These are phyloP conservation scores for Curvularia lunata DNA, from an alignment of 2,329 filamentous ascomycete species.

Conservation along the genomic window DNA sequence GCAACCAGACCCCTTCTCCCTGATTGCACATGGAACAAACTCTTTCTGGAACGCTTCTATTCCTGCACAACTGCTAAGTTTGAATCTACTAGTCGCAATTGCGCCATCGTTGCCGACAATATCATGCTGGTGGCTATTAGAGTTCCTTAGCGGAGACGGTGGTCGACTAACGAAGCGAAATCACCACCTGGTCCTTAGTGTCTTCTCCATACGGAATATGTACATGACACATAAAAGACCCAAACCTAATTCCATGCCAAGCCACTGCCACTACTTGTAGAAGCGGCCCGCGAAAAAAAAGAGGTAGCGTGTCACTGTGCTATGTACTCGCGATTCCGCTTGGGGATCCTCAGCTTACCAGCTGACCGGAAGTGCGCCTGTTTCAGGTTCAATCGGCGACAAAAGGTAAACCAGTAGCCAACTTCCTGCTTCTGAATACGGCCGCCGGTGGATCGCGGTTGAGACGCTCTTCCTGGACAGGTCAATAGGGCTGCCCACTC, in stretches of 20 bases:
- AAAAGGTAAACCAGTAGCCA: constrained; percentile 9
- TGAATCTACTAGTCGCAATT: constrained; percentile 10
- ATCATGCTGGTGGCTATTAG: constrained; percentile 17
- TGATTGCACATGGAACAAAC: neutral
- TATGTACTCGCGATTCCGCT: constrained; percentile 10
- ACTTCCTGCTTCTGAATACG: constrained; percentile 13
- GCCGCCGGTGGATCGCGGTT: constrained; percentile 13
- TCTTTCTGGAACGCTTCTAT: constrained; percentile 23
- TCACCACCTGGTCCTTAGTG: constrained; percentile 18
- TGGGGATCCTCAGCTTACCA: constrained; percentile 11
- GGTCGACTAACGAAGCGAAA: constrained; percentile 24
- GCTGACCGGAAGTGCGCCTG: constrained; percentile 13
- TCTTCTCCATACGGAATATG: constrained; percentile 26
- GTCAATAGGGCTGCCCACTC: constrained; percentile 17
- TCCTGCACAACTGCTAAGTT: constrained; percentile 10
- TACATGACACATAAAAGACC: constrained; percentile 26
- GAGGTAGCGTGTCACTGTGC: constrained; percentile 6
- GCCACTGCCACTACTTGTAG: constrained; percentile 18
- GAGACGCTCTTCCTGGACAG: constrained; percentile 14
- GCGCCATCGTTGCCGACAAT: constrained; percentile 18
- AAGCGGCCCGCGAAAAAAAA: constrained; percentile 8
- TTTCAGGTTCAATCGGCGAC: constrained; percentile 8
- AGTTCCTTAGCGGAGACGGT: constrained; percentile 25
- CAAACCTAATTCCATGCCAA: constrained; percentile 18
- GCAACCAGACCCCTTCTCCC: neutral